Evolutionary conservation across 2,329 filamentous ascomycete species (phyloP), one percentile per base, ranked within the genome.

Genomic region (Colletotrichum karsti): DNA sequence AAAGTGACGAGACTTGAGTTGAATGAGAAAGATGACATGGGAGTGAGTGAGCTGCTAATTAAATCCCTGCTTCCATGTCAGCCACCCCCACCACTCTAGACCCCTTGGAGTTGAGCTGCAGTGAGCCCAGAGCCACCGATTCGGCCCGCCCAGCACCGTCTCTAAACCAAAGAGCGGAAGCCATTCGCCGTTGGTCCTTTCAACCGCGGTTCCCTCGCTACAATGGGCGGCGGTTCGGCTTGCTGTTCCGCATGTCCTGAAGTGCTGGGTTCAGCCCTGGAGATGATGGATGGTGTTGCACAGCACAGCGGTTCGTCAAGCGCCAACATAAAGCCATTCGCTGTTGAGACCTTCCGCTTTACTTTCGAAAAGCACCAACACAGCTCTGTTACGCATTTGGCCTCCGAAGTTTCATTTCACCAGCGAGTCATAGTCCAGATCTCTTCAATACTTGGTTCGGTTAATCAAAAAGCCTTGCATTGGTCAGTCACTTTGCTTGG

Each of bases 71-170:
- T 20, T 42, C 57, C 22, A 20, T 39, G 28, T 26, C 33, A 4
- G 26, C n/a, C 30, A 5, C 9, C 44, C 15, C 59, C 35, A 67
- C 60, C 13, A 15, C 62, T 33, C 64, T 64, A 67, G 59, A 39
- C 60, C 46, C 42, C 39, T 64, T 12, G 3, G 7, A 51, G 39
- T 37, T 10, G 44, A 33, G 53, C 57, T 46, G 44, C 59, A 39
- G 58, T 56, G 41, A 63, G 18, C 33, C 28, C 57, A 63, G 57
- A 67, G 60, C 65, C 60, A 67, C 53, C 54, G 46, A 58, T 65
- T 59, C 60, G 65, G 60, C 53, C 65, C 60, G 53, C 61, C 24
- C 33, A 39, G 15, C 54, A 41, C 37, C 53, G 26, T 48, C 53
- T 59, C 65, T 42, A 59, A 65, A 44, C 53, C 37, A 41, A 58